A percentile compares a stretch with the other conserved stretches of the same genome.
phyloP scores from a whole-genome alignment of 2,329 filamentous ascomycete species.

The Ophiostoma sp. region DNA sequence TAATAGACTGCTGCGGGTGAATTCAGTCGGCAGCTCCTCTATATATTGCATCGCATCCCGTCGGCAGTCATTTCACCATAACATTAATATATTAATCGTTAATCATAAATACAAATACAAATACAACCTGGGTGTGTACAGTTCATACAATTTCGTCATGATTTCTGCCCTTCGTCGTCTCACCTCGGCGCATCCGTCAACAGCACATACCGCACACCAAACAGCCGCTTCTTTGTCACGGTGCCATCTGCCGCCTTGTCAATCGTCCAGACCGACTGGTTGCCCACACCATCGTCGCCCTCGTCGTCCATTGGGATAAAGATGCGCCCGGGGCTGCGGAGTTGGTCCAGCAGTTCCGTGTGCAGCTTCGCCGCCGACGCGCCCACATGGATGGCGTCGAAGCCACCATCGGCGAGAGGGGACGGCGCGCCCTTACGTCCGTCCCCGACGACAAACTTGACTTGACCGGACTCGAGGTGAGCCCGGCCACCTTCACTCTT shows the following conservation, averaged over 20 bases:
- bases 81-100: not conserved
- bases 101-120: not conserved
- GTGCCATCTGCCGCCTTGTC: conserved; percentile 68
- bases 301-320: conserved; percentile 72
- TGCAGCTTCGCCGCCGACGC: conserved; percentile 79
- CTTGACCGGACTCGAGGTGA: conserved; percentile 64
- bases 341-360: conserved; percentile 69
- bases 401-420: conserved; percentile 52
- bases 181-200: conserved; percentile 30
- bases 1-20: not conserved
- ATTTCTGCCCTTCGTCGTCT: not conserved
- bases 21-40: not conserved
- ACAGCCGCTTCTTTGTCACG: conserved; percentile 61
- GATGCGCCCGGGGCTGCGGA: conserved; percentile 75
- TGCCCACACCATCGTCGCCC: not conserved
- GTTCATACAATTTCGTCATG: not conserved
- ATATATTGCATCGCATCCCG: not conserved
- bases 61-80: not conserved
- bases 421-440: conserved; percentile 60
- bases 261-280: conserved; percentile 71
- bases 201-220: conserved; percentile 71
- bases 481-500: conserved; percentile 60
- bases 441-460: conserved; percentile 74
- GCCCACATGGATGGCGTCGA: conserved; percentile 95
- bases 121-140: not conserved